Base-by-base conservation (phyloP, 805 yeast genomes). In the Cyberlindnera saturnus region DNA sequence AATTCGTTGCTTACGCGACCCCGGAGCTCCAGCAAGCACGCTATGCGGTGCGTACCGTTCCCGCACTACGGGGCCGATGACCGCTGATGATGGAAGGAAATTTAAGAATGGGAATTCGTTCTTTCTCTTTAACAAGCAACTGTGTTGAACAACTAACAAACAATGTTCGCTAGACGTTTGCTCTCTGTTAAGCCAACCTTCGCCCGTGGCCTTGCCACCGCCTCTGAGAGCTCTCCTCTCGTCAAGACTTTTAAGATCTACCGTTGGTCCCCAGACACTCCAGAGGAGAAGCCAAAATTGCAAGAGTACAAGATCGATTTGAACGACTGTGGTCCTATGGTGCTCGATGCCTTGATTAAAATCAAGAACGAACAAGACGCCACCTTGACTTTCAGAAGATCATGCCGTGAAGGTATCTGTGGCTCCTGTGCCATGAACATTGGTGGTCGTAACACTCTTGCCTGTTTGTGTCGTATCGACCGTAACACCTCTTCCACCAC, bases 401-500 rank as follows among this genome's bases (percentile, higher is more conserved):
- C 97, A 36, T 93, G 99, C 73, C 88, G 99, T 74, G 99, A 93
- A 73, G 99, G 99, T 60, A 93, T 93, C 55, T 93, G 99, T 74
- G 99, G 99, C 44, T 91, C 98, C 6, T 93, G 99, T 74, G 99
- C 99, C 55, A 93, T 93, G 99, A 93, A 93, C 75, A 93, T 93
- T 66, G 96, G 95, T 52, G 99, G 99, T 56, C 77, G 85, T 66
- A 93, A 93, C 77, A 93, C 99, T 29, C 77, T 93, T 56, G 99
- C 99, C 32, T 93, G 99, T 72, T 72, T 93, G 55, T 89, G 97
- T 74, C 83, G 87, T 67, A 89, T 93, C 60, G 96, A 93, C 65
- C 77, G 80, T 57, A 85, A 90, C 66, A 69, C 73, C 30, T 52
- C 79, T 48, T 85, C 84, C 67, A 85, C 82, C 50, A 70, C 81